Percentiles rank a stretch among this genome's conserved stretches.
Conservation (phyloP, 495 filamentous ascomycete genomes). For the Tuber magnatum region DNA sequence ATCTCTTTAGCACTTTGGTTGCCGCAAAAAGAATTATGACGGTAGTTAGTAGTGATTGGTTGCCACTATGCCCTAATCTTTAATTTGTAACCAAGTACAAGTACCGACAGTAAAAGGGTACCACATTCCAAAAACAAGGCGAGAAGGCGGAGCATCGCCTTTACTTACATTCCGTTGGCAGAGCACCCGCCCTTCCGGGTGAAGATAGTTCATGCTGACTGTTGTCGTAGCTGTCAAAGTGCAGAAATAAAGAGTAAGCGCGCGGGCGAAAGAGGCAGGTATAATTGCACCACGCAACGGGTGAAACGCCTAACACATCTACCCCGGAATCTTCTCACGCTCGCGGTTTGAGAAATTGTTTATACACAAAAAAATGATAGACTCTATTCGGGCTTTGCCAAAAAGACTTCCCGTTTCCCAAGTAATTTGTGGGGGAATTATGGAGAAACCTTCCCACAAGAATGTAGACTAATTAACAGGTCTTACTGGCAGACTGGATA, state of each 20-base stretch:
- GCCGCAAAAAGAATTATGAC: no score
- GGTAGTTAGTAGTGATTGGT: no score
- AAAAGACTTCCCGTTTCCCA: neutral
- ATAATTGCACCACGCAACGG: neutral
- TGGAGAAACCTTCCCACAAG: neutral
- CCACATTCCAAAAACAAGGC: neutral
- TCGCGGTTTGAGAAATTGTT: neutral
- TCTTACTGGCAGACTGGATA: constrained; percentile 1
- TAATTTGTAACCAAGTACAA: no score
- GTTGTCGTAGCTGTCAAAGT: neutral
- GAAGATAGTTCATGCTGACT: neutral
- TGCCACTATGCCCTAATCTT: no score
- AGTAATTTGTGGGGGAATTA: neutral
- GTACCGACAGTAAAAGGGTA: neutral
- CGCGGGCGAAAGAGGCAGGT: neutral
- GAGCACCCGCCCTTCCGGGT: neutral
- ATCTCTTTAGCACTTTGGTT: no score
- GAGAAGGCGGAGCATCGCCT: neutral
- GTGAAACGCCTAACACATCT: neutral
- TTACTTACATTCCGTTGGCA: neutral
- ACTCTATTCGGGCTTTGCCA: neutral
- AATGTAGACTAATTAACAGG: constrained; percentile 2
- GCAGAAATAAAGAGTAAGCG: neutral
- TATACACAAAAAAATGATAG: neutral
- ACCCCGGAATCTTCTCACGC: neutral